Conservation (phyloP, 2,329 filamentous ascomycete species). For the Monascus ruber region DNA sequence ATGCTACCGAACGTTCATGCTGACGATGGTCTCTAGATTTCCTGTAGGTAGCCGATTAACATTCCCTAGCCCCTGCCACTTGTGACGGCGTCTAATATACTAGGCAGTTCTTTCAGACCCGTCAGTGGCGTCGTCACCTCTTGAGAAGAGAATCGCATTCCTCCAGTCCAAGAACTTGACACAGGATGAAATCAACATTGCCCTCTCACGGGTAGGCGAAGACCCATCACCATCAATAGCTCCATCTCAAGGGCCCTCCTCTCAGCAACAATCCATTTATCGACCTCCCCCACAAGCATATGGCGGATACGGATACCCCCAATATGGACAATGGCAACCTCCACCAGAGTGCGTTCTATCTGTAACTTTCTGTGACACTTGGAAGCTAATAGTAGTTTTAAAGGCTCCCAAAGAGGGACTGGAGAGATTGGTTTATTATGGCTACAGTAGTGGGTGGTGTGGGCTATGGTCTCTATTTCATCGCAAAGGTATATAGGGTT, state of each 20-base stretch:
- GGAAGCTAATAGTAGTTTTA: background rate
- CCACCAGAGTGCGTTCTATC: conserved; percentile 39
- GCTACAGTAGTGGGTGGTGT: conserved; percentile 87
- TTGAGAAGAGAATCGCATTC: conserved; percentile 87
- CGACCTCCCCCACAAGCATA: conserved; percentile 35
- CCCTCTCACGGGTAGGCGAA: conserved; percentile 64
- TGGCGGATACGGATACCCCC: conserved; percentile 39
- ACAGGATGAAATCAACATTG: conserved; percentile 82
- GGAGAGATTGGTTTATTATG: conserved; percentile 99
- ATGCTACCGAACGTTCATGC: conserved; percentile 13
- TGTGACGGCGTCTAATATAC: background rate
- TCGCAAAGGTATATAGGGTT: conserved; percentile 57
- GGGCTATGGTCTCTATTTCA: conserved; percentile 74
- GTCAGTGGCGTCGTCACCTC: conserved; percentile 74
- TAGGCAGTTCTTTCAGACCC: conserved; percentile 79
- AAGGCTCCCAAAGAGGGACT: conserved; percentile 66
- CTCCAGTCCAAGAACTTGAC: conserved; percentile 95
- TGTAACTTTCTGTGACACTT: too few species aligned
- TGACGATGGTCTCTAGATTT: conserved; percentile 31
- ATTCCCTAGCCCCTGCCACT: too few species aligned
- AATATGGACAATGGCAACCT: conserved; percentile 43
- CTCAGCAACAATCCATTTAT: conserved; percentile 29
- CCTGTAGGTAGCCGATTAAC: conserved; percentile 32
- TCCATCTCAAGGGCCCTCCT: conserved; percentile 37
- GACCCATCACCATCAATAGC: conserved; percentile 36